Conservation (phyloP, 257 asterid genomes). For the Lycium ferocissimum region DNA sequence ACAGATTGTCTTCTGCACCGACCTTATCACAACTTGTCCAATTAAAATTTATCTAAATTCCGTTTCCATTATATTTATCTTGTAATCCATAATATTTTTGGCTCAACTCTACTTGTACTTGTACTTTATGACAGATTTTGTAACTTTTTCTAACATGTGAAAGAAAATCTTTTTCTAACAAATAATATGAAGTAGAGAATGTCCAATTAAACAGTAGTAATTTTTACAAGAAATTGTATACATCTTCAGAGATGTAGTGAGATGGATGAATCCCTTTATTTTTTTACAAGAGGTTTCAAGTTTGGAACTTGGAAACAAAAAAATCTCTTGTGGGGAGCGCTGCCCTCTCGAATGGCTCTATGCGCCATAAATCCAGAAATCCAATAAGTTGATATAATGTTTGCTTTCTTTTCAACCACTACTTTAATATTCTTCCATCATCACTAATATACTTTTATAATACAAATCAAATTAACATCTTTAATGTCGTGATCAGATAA, state of each 20-base stretch:
- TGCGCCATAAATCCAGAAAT: not conserved
- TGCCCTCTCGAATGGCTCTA: not conserved
- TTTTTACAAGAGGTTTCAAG: not conserved
- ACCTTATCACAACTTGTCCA: conserved; percentile 16
- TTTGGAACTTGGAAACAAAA: not conserved
- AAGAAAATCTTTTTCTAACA: not conserved
- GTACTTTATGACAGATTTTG: not conserved
- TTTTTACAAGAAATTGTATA: not conserved
- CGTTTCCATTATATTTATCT: not conserved
- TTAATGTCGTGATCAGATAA: not conserved
- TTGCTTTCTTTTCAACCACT: not conserved
- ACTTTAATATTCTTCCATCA: not conserved
- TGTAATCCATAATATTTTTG: not conserved
- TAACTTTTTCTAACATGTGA: not conserved
- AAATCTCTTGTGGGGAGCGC: not conserved
- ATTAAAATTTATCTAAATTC: conserved; percentile 1
- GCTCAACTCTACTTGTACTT: not conserved
- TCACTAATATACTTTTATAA: not conserved
- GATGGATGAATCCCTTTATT: not conserved
- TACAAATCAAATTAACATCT: not conserved
- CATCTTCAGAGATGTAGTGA: not conserved
- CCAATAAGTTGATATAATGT: not conserved
- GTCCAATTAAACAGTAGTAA: not conserved
- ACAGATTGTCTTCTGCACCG: not conserved
- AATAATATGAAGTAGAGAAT: not conserved